phyloP scores from a whole-genome alignment of 2,329 filamentous ascomycete species.

The Arachnomyces sp. region DNA sequence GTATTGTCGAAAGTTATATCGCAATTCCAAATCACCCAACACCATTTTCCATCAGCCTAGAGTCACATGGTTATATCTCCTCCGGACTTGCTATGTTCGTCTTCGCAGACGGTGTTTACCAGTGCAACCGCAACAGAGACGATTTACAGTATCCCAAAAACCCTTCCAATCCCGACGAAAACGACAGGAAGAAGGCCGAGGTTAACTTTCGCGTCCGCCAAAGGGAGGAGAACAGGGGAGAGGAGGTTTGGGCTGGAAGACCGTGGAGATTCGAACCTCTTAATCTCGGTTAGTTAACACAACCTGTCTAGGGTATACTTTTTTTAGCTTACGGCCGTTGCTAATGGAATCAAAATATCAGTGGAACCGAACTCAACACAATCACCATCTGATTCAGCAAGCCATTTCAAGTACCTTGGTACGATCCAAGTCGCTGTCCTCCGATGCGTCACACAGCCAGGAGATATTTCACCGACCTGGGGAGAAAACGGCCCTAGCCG shows the following conservation, averaged over 20 bases:
- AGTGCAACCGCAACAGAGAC: conserved; percentile 49
- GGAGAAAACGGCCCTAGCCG: conserved; percentile 14
- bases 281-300: conserved; percentile 35
- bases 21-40: conserved; percentile 40
- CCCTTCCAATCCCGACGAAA: conserved; percentile 16
- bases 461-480: conserved; percentile 12
- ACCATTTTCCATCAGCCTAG: conserved; percentile 44
- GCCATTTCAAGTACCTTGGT: conserved; percentile 20
- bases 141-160: conserved; percentile 26
- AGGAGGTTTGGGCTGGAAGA: conserved; percentile 43
- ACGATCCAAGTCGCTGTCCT: conserved; percentile 25
- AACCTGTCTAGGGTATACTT: neutral
- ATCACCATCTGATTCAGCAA: neutral
- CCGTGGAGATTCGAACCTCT: conserved; percentile 48
- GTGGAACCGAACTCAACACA: neutral
- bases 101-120: conserved; percentile 51
- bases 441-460: conserved; percentile 14
- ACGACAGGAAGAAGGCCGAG: conserved; percentile 26
- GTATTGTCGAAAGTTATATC: conserved; percentile 45
- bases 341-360: too few relatives aligned
- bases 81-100: conserved; percentile 49
- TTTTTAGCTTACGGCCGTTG: neutral
- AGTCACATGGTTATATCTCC: conserved; percentile 44
- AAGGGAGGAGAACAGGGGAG: conserved; percentile 44
- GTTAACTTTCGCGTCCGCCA: conserved; percentile 46